These are phyloP conservation scores for Ceratopteris richardii DNA, from an alignment of 75 land plant species.

Conservation along the genomic window DNA sequence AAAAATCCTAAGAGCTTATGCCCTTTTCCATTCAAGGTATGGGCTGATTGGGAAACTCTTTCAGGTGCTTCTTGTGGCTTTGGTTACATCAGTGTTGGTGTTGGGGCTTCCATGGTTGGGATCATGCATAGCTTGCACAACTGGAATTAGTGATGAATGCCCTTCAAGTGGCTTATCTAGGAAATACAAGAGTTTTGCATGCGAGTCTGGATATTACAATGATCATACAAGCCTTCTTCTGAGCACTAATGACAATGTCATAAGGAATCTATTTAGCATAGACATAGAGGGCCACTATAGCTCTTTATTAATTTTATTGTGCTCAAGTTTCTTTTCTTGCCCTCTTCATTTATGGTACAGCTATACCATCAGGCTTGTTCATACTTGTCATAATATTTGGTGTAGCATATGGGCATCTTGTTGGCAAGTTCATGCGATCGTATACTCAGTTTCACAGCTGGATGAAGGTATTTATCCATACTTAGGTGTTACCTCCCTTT, in stretches of 20 bases:
- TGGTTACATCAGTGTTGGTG: conserved; percentile 33
- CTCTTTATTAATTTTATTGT: conserved; percentile 60
- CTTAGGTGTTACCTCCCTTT: conserved; percentile 60
- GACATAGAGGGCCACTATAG: conserved; percentile 29
- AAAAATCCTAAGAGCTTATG: conserved; percentile 10
- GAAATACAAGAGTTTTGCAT: conserved; percentile 77
- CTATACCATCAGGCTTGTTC: conserved; percentile 63
- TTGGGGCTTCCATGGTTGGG: conserved; percentile 77
- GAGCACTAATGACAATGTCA: conserved; percentile 88
- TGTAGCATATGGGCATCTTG: conserved; percentile 52
- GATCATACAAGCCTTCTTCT: conserved; percentile 82
- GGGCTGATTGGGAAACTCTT: conserved; percentile 17
- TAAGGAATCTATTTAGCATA: conserved; percentile 68
- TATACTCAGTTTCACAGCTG: conserved; percentile 11
- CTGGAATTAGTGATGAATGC: conserved; percentile 38
- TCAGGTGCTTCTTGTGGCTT: conserved; percentile 21
- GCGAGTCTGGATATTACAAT: conserved; percentile 75
- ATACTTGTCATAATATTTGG: conserved; percentile 37
- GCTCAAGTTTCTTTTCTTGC: conserved; percentile 52
- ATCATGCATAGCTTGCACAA: conserved; percentile 58
- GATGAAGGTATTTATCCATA: conserved; percentile 51
- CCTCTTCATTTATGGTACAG: conserved; percentile 72
- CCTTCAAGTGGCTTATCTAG: conserved; percentile 59
- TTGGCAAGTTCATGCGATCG: conserved; percentile 31
- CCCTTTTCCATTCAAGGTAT: conserved; percentile 13